These are phyloP conservation scores for Metarhizium humberi DNA, from an alignment of 2,329 filamentous ascomycete species.

Conservation along the genomic window DNA sequence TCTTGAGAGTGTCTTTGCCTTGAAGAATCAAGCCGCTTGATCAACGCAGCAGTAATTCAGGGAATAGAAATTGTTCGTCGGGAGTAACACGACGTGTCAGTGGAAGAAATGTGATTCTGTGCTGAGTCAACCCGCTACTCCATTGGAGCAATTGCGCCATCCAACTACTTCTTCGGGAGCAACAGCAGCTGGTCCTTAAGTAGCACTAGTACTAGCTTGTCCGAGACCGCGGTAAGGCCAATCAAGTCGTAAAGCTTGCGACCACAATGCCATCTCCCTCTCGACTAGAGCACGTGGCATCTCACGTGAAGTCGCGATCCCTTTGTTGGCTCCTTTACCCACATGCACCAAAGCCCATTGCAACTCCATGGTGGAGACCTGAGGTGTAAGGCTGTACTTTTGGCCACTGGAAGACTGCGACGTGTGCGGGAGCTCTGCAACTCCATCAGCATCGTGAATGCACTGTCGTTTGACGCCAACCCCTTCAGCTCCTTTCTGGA, in stretches of 20 bases:
- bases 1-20: not conserved
- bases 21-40: not conserved
- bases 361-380: not conserved
- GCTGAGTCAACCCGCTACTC: not conserved
- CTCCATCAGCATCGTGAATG: conserved; percentile 1
- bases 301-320: not conserved
- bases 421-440: conserved; percentile 4
- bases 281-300: not conserved
- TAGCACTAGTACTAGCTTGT: not conserved
- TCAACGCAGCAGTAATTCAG: not conserved
- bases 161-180: not conserved
- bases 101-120: not conserved
- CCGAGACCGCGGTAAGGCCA: not conserved
- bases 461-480: not conserved
- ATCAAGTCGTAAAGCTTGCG: not conserved
- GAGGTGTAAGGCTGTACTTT: conserved; percentile 7
- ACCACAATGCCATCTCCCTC: not conserved
- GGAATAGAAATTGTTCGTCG: not conserved
- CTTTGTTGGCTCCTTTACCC: not conserved
- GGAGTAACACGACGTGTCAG: not conserved
- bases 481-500: not conserved
- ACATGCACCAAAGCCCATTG: not conserved
- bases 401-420: not conserved
- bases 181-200: not conserved
- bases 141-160: not conserved